Evolutionary conservation across 768 basidiomycete species (phyloP), one percentile per base, ranked within the genome.

Genomic region (Tephrocybe sp.): DNA sequence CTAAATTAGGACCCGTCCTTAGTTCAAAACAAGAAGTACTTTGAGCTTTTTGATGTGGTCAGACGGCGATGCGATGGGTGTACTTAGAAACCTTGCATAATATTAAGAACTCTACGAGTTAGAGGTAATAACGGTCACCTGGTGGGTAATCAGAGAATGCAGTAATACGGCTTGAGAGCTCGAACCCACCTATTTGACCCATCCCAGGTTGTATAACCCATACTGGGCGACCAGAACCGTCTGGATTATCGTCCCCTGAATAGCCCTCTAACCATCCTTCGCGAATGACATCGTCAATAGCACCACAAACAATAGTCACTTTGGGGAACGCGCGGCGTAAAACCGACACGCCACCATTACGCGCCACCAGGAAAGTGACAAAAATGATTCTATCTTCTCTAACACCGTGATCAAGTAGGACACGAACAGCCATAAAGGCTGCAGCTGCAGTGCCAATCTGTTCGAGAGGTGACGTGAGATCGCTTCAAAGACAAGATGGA

Each of bases 391-490:
- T 84, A 53, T 87, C 83, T 65, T 93, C 82, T 49, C 66, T 79
- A 14, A 96, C 85, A 11, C 96, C 93, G 58, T 99, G 96, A 64
- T 99, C 96, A 14, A 98, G 77, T 9, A 98, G 72, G 10, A 96
- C 81, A 23, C 96, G 87, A 54, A 99, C 90, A 0, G 94, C 87
- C 96, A 98, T 98, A 66, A 98, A 89, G 16, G 87, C 86, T 3
- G 91, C 84, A 0, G 95, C 94, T 4, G 87, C 96, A 0, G 96
- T 98, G 5, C 92, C 93, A 65, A 98, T 92, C 86, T 96, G 57
- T 14, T 32, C 39, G 12, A 16, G 13, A 12, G 16, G 8, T 43
- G 45, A 36, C 51, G 45, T n/a, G 44, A 39, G 14, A 39, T 41
- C 34, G 40, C 22, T 16, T 43, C 5, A 32, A n/a, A 14, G 14